A percentile compares a stretch with the other conserved stretches of the same genome.
phyloP scores from a whole-genome alignment of 805 yeast species.

The Myxozyma vanderwaltii region DNA sequence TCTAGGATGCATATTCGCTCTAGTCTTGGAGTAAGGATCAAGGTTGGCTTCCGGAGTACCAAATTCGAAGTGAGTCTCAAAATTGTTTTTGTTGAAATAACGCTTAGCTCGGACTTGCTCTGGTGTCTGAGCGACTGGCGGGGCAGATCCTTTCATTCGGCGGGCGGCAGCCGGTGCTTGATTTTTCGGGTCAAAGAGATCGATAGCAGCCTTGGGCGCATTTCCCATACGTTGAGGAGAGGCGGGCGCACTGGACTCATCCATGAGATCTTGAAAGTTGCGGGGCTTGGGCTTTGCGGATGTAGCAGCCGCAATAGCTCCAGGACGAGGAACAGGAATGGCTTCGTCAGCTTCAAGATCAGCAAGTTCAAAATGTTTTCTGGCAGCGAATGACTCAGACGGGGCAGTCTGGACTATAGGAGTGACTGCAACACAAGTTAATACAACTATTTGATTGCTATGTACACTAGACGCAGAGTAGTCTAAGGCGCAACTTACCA shows the following conservation, averaged over 20 bases:
- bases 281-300: constrained; percentile 33
- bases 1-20: constrained; percentile 33
- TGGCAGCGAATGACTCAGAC: neutral
- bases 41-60: constrained; percentile 28
- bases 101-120: constrained; percentile 29
- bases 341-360: constrained; percentile 30
- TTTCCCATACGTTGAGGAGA: constrained; percentile 23
- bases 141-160: constrained; percentile 13
- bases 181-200: constrained; percentile 11
- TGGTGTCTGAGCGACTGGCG: constrained; percentile 5
- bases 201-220: constrained; percentile 16
- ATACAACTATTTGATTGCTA: constrained; percentile 7
- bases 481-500: constrained; percentile 6
- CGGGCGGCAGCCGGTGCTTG: constrained; percentile 1
- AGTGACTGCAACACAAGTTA: neutral
- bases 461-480: neutral
- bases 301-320: constrained; percentile 30
- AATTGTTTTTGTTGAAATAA: constrained; percentile 12
- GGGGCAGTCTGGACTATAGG: neutral
- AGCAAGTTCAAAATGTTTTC: constrained; percentile 19
- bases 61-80: constrained; percentile 28
- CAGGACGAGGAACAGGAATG: constrained; percentile 31
- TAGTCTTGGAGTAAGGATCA: constrained; percentile 25
- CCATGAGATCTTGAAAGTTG: constrained; percentile 30
- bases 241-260: constrained; percentile 11